phyloP scores from a whole-genome alignment of 768 basidiomycete genomes.

The Termitomyces sp. region DNA sequence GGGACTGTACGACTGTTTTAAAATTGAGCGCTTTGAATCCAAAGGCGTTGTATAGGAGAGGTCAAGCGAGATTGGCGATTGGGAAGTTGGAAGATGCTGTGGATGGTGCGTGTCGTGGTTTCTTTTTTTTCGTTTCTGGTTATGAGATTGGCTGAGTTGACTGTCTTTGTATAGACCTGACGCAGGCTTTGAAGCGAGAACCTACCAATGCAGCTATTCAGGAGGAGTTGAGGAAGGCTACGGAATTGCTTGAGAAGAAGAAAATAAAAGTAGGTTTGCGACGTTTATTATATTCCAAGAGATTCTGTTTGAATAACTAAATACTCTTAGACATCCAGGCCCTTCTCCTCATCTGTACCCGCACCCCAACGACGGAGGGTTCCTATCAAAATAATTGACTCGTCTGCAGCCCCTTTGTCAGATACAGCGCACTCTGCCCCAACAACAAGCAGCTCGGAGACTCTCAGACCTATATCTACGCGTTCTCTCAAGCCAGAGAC shows the following conservation, averaged over 20 bases:
- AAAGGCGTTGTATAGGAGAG: conserved; percentile 79
- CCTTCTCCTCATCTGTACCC: background rate
- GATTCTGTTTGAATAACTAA: background rate
- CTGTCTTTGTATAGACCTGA: conserved; percentile 41
- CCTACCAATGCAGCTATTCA: conserved; percentile 60
- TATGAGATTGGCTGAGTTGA: background rate
- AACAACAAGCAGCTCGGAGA: background rate
- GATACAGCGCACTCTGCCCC: background rate
- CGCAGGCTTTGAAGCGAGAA: conserved; percentile 54
- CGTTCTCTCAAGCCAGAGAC: conserved; percentile 21
- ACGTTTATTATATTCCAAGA: too few relatives aligned
- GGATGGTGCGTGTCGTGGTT: conserved; percentile 39
- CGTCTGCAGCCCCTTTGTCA: background rate
- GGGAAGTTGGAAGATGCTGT: conserved; percentile 55
- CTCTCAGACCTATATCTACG: conserved; percentile 36
- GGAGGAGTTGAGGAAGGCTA: conserved; percentile 56
- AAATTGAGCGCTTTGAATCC: conserved; percentile 53
- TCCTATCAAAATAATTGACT: conserved; percentile 14
- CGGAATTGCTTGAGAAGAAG: conserved; percentile 31
- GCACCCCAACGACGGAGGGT: conserved; percentile 12
- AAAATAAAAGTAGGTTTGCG: conserved; percentile 28
- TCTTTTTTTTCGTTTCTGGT: conserved; percentile 9
- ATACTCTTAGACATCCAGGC: background rate
- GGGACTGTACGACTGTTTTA: conserved; percentile 73
- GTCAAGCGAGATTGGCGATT: conserved; percentile 62